Base-by-base conservation (phyloP, 139 green algal genomes). In the Zygnema cylindricum region DNA sequence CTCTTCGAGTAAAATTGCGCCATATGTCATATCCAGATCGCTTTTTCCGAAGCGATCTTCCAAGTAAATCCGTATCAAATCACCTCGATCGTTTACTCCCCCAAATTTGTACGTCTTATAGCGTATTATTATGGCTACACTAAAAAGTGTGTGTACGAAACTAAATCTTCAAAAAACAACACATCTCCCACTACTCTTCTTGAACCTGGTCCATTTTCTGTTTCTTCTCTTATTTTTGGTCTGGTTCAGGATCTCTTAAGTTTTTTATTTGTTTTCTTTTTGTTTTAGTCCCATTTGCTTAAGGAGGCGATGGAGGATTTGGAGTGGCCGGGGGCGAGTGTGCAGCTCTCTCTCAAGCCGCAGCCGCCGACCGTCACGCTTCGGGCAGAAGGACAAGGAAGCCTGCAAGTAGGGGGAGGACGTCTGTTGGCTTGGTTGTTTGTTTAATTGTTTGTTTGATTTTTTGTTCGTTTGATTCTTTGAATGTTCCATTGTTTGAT, bases 281-380 rank as follows among this genome's bases (percentile, higher is more conserved):
- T n/a, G n/a, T n/a, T 38, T 82, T 41, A 91, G 86, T 90, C 86
- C 7, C 30, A 36, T 1, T 77, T 55, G 30, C 86, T 91, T 2
- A 91, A 91, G 81, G 86, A 91, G 38, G 69, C 63, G n/a, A 84
- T 91, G 30, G 86, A 91, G 30, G 86, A 91, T 54, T 41, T 91
- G 30, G 86, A 91, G 36, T 91, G 86, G 86, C 86, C 86, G 43
- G 86, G 82, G 25, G 25, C 82, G 25, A 91, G 82, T 87, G 39
- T 91, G 22, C 57, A 84, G 42, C 33, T 91, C 25, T 69, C 16
- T 55, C 41, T 89, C 1, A 69, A 11, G 1, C 86, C 86, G 2
- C 42, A 89, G 57, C 86, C 86, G 36, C 83, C 82, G 22, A 38
- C n/a, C 39, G 86, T 91, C 30, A 86, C 49, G 23, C 89, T 91